These are phyloP conservation scores for Polyporus tsugae DNA, from an alignment of 1,284 basidiomycete species.

Conservation along the genomic window DNA sequence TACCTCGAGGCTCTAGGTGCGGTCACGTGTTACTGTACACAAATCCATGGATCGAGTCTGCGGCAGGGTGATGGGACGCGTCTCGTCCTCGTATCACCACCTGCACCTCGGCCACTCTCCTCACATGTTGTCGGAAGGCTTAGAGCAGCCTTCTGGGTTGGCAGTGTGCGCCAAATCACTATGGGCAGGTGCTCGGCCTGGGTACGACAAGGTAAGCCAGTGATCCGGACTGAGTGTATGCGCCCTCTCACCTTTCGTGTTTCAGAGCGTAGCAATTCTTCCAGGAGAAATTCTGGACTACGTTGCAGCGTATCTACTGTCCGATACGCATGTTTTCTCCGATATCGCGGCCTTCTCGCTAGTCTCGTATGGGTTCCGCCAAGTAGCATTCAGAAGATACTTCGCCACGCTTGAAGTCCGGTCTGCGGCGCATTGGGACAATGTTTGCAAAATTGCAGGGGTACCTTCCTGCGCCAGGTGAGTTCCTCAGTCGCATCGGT, in stretches of 20 bases:
- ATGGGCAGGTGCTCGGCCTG: not conserved
- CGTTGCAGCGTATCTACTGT: slow-evolving; percentile 46
- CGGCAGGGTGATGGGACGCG: not conserved
- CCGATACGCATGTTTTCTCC: slow-evolving; percentile 38
- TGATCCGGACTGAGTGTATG: not conserved
- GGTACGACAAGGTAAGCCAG: not conserved
- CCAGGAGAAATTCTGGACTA: slow-evolving; percentile 55
- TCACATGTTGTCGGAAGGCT: not conserved
- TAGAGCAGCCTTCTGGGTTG: not conserved
- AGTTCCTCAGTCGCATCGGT: slow-evolving; percentile 16
- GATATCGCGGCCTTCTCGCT: slow-evolving; percentile 48
- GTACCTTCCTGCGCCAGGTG: slow-evolving; percentile 41
- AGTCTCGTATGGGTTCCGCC: slow-evolving; percentile 51
- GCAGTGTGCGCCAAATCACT: not conserved
- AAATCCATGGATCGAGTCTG: not conserved
- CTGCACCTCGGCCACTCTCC: not conserved
- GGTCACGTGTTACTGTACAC: not conserved
- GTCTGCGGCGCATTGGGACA: slow-evolving; percentile 41
- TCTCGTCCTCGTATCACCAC: not conserved
- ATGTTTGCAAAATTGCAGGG: slow-evolving; percentile 33
- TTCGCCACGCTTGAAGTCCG: slow-evolving; percentile 44
- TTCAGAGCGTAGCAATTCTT: slow-evolving; percentile 25
- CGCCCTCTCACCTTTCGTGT: not conserved
- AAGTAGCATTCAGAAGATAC: slow-evolving; percentile 51
- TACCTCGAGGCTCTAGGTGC: not conserved